Evolutionary conservation across 768 basidiomycete species (phyloP), one percentile per base, ranked within the genome.

Genomic region (Xerocomellus dryophilus): DNA sequence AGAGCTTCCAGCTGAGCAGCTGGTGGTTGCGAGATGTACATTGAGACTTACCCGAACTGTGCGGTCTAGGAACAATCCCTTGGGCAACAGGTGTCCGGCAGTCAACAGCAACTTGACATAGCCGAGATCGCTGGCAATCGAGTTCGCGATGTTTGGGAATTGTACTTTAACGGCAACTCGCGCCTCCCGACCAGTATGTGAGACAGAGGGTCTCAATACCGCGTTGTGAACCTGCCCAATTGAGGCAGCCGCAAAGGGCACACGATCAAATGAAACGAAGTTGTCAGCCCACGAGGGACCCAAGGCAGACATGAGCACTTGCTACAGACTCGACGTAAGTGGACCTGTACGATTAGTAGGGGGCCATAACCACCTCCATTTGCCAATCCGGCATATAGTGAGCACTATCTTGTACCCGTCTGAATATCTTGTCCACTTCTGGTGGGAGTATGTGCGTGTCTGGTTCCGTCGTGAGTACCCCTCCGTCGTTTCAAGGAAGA

Each of bases 311-410:
- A 63, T 66, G 72, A 99, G 79, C 29, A 93, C 93, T 88, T 83
- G 64, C 81, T 83, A 59, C 6, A 23, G 35, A 8, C 38, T 25
- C 47, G 25, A 38, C 5, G 18, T 53, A 38, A 47, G 51, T 42
- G 23, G 3, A 35, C n/a, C 14, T 5, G 29, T 23, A 42, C 6
- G 25, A 38, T 36, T 2, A 54, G 9, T 10, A 43, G 10, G 15
- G 38, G 39, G 10, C 25, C 6, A 7, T 4, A 66, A 72, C 18
- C 15, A 92, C 95, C 82, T 95, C 90, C 85, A 98, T 89, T 67
- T 99, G 96, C 89, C 90, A 95, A 61, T 96, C 88, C 0, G 96
- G 96, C 96, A 99, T 99, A 68, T 98, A 98, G 70, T 99, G 93
- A 1, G 96, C 96, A 61, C 88, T 85, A 60, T 96, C 91, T 66